Evolutionary conservation across 1,284 basidiomycete species (phyloP).

Genomic region (Cystobasidiaceae sp.): DNA sequence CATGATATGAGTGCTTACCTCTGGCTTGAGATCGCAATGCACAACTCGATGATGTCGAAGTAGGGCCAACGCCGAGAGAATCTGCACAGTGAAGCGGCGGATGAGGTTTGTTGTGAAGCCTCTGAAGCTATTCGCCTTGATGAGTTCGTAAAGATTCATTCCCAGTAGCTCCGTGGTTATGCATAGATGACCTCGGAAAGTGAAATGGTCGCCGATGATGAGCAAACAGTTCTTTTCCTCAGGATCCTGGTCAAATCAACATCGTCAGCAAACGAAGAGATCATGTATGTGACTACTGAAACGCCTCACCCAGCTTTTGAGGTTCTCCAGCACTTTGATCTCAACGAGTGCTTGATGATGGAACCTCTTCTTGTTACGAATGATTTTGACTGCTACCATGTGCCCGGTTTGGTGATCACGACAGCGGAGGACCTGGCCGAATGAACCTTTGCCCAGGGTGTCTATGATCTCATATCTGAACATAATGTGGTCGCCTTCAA

Average conservation of each 20-base stretch:
- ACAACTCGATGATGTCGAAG: slow-evolving; percentile 97
- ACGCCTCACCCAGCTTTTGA: slow-evolving; percentile 82
- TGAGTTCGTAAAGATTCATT: slow-evolving; percentile 98
- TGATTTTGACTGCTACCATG: slow-evolving; percentile 97
- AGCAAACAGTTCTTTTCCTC: slow-evolving; percentile 96
- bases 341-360: slow-evolving; percentile 97
- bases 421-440: slow-evolving; percentile 94
- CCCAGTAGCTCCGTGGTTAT: slow-evolving; percentile 97
- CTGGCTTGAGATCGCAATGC: slow-evolving; percentile 99
- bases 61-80: slow-evolving; percentile 80
- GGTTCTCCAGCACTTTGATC: slow-evolving; percentile 94
- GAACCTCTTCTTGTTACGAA: slow-evolving; percentile 98
- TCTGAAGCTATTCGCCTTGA: slow-evolving; percentile 97
- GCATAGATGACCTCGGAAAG: slow-evolving; percentile 94
- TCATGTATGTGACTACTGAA: not conserved
- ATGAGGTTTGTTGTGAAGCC: slow-evolving; percentile 94
- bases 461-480: slow-evolving; percentile 93
- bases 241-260: slow-evolving; percentile 60
- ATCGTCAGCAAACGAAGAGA: slow-evolving; percentile 20
- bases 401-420: slow-evolving; percentile 94
- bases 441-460: slow-evolving; percentile 93
- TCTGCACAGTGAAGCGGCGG: slow-evolving; percentile 91
- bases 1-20: slow-evolving; percentile 55
- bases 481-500: slow-evolving; percentile 85
- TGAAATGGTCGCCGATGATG: slow-evolving; percentile 98